Evolutionary conservation across 2,329 filamentous ascomycete species (phyloP), one percentile per base, ranked within the genome.

Genomic region (Lecanosticta acicola): DNA sequence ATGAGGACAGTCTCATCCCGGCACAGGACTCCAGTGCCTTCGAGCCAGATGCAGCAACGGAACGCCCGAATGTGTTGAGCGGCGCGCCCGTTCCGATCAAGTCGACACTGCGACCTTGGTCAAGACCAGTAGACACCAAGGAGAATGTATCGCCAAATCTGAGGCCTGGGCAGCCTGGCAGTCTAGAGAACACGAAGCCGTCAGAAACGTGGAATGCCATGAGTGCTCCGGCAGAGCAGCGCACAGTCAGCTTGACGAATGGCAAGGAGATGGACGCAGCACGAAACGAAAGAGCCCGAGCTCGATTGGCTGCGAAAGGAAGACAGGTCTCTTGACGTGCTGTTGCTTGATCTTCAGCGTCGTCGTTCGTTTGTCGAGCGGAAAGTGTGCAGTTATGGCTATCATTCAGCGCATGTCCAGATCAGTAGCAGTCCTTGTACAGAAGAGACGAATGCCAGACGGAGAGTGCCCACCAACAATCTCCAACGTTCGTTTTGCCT

Each of bases 141-240:
- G 60, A 61, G 45, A 56, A 59, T 32, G 34, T 49, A 7, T 43
- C 55, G 38, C 55, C 55, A 5, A 29, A 47, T 11, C n/a, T 32
- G 20, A 53, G 46, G 33, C 20, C 43, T 1, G 21, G 19, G 19
- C 21, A 41, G 13, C 24, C 43, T 3, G 39, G 36, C 17, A 47
- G 47, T 17, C 33, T 42, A 5, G 55, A 57, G 45, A 49, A 53
- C 20, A 39, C 54, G 19, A 59, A 56, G 35, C 59, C 58, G 11
- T 56, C 53, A 5, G 54, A 58, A 5, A 52, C 57, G 14, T 60
- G 57, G 59, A 59, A 48, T 18, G 56, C 56, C 16, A 57, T 59
- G 50, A 57, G 53, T 41, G 26, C 26, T 37, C 35, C 32, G 43
- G 51, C 19, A 26, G 45, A 32, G 44, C 17, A 52, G 39, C 49